These are phyloP conservation scores for Colletotrichum liriopes DNA, from an alignment of 2,329 filamentous ascomycete species.

Conservation along the genomic window DNA sequence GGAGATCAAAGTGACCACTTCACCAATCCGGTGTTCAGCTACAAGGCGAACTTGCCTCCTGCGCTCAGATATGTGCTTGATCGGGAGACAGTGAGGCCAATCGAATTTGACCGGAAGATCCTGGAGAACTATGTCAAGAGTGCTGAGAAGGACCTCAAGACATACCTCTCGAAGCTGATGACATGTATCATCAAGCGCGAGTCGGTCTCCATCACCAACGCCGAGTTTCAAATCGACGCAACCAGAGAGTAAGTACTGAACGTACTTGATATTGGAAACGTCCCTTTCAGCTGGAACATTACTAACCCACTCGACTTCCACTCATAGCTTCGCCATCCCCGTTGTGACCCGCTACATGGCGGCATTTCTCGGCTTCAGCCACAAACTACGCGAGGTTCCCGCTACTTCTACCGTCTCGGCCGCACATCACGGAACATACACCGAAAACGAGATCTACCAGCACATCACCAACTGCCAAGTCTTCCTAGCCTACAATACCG, in stretches of 20 bases:
- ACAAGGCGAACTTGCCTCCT: not conserved
- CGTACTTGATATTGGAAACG: not conserved
- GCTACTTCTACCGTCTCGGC: not conserved
- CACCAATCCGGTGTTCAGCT: not conserved
- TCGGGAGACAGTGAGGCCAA: not conserved
- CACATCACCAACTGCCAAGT: not conserved
- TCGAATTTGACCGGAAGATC: not conserved
- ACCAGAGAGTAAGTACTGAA: not conserved
- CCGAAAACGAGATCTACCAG: not conserved
- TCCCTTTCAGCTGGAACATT: not conserved
- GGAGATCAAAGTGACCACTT: not conserved
- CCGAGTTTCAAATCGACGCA: conserved; percentile 3
- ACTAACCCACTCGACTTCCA: not conserved
- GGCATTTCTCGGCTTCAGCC: not conserved
- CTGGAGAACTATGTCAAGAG: not conserved
- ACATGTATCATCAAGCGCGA: not conserved
- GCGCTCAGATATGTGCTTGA: not conserved
- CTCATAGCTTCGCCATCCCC: not conserved
- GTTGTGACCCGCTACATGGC: not conserved
- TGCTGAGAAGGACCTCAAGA: not conserved
- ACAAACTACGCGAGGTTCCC: not conserved
- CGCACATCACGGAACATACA: not conserved
- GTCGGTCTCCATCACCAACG: not conserved
- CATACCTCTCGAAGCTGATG: not conserved
- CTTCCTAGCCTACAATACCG: conserved; percentile 1